These are phyloP conservation scores for Neltuma alba DNA, from an alignment of 306 rosid species.

Conservation along the genomic window DNA sequence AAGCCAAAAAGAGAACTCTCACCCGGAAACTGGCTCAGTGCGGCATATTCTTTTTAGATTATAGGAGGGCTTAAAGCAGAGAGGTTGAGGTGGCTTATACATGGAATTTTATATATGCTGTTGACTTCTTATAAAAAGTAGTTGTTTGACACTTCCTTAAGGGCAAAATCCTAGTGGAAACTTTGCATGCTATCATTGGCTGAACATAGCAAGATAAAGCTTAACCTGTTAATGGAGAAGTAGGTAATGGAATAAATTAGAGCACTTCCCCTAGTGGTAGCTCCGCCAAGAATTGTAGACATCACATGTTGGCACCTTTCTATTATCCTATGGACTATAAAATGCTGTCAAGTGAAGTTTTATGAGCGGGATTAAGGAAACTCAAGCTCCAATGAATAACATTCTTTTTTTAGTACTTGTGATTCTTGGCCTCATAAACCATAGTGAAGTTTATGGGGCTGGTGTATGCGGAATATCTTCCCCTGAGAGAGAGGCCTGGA, in stretches of 20 bases:
- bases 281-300: constrained; percentile 10
- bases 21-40: not conserved
- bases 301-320: not conserved
- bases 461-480: constrained; percentile 53
- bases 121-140: not conserved
- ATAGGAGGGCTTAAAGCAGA: not conserved
- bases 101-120: not conserved
- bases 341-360: not conserved
- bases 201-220: not conserved
- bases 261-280: not conserved
- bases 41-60: not conserved
- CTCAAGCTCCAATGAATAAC: constrained; percentile 41
- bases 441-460: constrained; percentile 33
- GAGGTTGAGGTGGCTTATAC: not conserved
- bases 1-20: not conserved
- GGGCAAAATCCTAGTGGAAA: constrained; percentile 10
- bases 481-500: constrained; percentile 54
- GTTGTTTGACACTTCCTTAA: not conserved
- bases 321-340: constrained; percentile 35
- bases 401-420: constrained; percentile 29
- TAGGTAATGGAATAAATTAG: not conserved
- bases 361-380: constrained; percentile 25
- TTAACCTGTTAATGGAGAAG: not conserved
- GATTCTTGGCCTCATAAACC: constrained; percentile 4
- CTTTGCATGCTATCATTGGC: not conserved